Percentiles rank a stretch among this genome's conserved stretches.
Evolutionary conservation across 352 stramenopile genomes (phyloP).

Genomic region (Halophytophthora batemanensis): DNA sequence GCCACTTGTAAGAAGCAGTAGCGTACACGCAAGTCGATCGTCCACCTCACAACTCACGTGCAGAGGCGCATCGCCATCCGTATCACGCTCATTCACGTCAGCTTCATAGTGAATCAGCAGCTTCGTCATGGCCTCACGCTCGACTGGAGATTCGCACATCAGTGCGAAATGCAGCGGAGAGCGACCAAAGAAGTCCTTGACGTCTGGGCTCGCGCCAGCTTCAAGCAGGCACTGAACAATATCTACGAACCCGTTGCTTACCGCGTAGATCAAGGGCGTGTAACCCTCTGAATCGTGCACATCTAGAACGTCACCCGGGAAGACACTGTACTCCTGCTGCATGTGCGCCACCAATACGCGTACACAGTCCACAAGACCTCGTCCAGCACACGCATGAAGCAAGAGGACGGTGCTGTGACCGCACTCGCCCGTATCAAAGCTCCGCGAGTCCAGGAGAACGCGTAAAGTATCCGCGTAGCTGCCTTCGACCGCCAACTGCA

Average conservation of each 20-base stretch:
- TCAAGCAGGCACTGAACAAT: conserved; percentile 57
- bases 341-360: conserved; percentile 51
- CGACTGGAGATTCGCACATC: conserved; percentile 11
- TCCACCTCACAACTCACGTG: conserved; percentile 62
- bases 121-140: conserved; percentile 35
- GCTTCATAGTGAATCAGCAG: conserved; percentile 66
- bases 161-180: conserved; percentile 72
- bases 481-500: conserved; percentile 55
- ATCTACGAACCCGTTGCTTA: conserved; percentile 50
- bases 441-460: conserved; percentile 45
- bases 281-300: conserved; percentile 63
- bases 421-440: conserved; percentile 41
- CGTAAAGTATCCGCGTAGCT: conserved; percentile 50
- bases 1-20: conserved; percentile 56
- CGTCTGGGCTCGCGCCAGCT: conserved; percentile 46
- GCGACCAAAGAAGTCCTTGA: conserved; percentile 64
- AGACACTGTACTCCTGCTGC: conserved; percentile 23
- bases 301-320: conserved; percentile 39
- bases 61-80: conserved; percentile 60
- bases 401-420: conserved; percentile 41
- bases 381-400: conserved; percentile 59
- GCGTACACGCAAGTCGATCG: conserved; percentile 41
- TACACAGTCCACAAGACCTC: conserved; percentile 54
- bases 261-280: conserved; percentile 77
- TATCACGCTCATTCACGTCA: conserved; percentile 71